Percentiles rank a stretch among this genome's conserved stretches.
Evolutionary conservation across 345 rosid genomes (phyloP).

Genomic region (Acer campestre): DNA sequence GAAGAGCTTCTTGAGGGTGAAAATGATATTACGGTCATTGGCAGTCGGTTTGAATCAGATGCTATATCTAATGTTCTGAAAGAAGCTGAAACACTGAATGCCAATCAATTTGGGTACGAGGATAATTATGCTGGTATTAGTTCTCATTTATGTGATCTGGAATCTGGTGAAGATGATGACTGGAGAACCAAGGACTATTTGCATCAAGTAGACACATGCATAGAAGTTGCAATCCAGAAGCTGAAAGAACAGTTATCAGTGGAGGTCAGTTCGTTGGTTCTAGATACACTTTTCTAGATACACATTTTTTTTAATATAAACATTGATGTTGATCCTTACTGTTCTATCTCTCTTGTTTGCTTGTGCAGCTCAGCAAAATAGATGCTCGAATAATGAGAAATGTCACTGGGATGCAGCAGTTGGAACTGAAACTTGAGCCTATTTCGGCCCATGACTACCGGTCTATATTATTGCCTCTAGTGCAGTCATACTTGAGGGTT

Average conservation of each 20-base stretch:
- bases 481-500: slow-evolving; percentile 86
- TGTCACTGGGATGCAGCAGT: slow-evolving; percentile 76
- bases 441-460: slow-evolving; percentile 72
- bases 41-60: slow-evolving; percentile 70
- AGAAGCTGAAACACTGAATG: slow-evolving; percentile 73
- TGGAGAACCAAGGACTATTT: slow-evolving; percentile 71
- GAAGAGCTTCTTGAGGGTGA: slow-evolving; percentile 62
- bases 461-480: slow-evolving; percentile 63
- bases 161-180: slow-evolving; percentile 78
- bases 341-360: slow-evolving; percentile 23
- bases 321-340: neutral
- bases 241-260: slow-evolving; percentile 77
- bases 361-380: slow-evolving; percentile 76
- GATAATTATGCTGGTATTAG: slow-evolving; percentile 56
- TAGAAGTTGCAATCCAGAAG: slow-evolving; percentile 77
- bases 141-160: slow-evolving; percentile 81
- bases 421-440: slow-evolving; percentile 79
- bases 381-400: slow-evolving; percentile 76
- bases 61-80: slow-evolving; percentile 69
- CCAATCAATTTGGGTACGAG: slow-evolving; percentile 72
- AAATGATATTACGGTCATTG: slow-evolving; percentile 43
- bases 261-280: slow-evolving; percentile 58
- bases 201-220: slow-evolving; percentile 72
- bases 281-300: slow-evolving; percentile 14
- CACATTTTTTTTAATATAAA: slow-evolving; percentile 8